A percentile compares a stretch with the other conserved stretches of the same genome.
Conservation (phyloP, 768 basidiomycete genomes). For the Nidularia pulvinata region DNA sequence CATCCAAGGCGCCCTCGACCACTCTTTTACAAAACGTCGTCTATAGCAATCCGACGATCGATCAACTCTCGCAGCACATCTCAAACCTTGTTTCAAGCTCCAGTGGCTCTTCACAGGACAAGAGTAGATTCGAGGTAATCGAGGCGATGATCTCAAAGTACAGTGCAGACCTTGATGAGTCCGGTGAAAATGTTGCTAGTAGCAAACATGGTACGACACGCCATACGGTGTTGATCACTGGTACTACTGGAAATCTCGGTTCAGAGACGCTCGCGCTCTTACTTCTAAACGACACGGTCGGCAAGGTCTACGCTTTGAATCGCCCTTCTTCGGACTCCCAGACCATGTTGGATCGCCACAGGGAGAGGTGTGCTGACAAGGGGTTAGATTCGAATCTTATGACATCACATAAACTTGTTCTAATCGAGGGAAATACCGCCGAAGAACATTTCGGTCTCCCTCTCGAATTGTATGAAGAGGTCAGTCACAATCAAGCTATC, state of each 20-base stretch:
- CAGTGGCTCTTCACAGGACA: neutral
- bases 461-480: constrained; percentile 12
- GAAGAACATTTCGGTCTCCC: constrained; percentile 24
- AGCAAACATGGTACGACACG: neutral
- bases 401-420: constrained; percentile 24
- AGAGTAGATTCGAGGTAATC: constrained; percentile 14
- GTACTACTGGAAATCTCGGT: constrained; percentile 38
- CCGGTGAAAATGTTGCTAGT: neutral
- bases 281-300: constrained; percentile 13
- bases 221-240: constrained; percentile 32
- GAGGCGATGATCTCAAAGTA: constrained; percentile 40
- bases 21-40: constrained; percentile 23
- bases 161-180: constrained; percentile 1
- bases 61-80: constrained; percentile 15
- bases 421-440: constrained; percentile 28
- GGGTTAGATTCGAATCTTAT: constrained; percentile 22
- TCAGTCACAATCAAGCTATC: constrained; percentile 4
- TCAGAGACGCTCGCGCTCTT: constrained; percentile 28
- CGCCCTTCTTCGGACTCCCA: constrained; percentile 9
- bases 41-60: constrained; percentile 23
- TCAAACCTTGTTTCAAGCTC: constrained; percentile 7
- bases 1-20: constrained; percentile 1
- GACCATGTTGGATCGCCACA: constrained; percentile 17
- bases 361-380: constrained; percentile 20
- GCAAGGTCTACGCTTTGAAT: constrained; percentile 30